Conservation (phyloP, 163 green algal genomes). For the Scenedesmus sp. region DNA sequence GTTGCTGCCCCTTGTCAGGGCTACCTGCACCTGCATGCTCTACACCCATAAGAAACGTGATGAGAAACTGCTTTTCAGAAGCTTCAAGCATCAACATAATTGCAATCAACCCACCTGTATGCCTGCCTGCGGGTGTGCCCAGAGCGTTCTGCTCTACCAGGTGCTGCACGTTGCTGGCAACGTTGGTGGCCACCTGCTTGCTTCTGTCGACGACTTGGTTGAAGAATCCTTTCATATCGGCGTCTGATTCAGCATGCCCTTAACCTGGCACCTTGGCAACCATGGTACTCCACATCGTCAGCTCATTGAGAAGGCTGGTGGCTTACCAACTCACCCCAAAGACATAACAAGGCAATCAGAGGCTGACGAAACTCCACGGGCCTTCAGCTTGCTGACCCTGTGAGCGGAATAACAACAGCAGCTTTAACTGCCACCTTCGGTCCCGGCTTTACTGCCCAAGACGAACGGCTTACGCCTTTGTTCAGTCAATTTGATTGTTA, state of each 20-base stretch:
- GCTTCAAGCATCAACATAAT: not conserved
- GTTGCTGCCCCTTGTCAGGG: conserved; percentile 1
- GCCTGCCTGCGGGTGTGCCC: conserved; percentile 1
- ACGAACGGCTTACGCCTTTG: not conserved
- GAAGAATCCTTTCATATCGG: not conserved
- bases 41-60: not conserved
- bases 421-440: not conserved
- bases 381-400: not conserved
- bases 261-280: not conserved
- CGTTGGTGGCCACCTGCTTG: conserved; percentile 12
- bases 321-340: not conserved
- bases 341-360: not conserved
- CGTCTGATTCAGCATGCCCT: not conserved
- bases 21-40: not conserved
- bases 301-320: not conserved
- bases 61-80: not conserved
- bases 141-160: conserved; percentile 16
- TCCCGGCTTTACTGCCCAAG: not conserved
- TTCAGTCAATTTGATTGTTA: not conserved
- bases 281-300: not conserved
- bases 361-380: not conserved
- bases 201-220: not conserved
- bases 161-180: not conserved
- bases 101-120: not conserved
- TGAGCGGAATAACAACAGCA: not conserved